Base-by-base conservation (phyloP, 148 eudicot species). In the Fallopia convolvulus region DNA sequence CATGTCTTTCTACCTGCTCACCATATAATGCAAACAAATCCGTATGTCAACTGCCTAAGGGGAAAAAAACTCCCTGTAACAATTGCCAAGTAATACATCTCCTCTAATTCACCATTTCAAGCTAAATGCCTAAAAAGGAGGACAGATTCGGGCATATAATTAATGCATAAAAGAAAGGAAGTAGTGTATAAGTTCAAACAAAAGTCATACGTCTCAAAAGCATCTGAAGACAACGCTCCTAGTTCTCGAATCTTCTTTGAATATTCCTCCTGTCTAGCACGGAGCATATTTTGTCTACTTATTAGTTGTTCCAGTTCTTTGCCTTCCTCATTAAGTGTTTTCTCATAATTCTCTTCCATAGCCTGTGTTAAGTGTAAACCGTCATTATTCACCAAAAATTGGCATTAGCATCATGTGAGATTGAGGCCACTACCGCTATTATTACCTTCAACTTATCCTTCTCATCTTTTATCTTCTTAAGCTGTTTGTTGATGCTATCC, bases 161-260 rank as follows among this genome's bases (percentile, higher is more conserved):
- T 23, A 58, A 21, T 23, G 10, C 65, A 52, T 23, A 21, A 61
- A 26, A 61, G 6, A 26, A 61, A 33, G 40, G 70, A 5, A 65
- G 40, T 32, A 36, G 20, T 33, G 15, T 68, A 13, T 8, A 68
- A 68, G 44, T 33, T 36, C 44, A 39, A 68, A 39, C 61, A 39
- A 3, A 33, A 68, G 5, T 18, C 80, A 70, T 93, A 96, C 99
- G 84, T 87, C 75, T 96, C 97, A 86, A 93, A 93, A 72, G 99
- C 97, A 83, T 96, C 99, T 41, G 99, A 90, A 12, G 99, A 88
- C 71, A 96, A 75, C 46, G 92, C 87, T 40, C 99, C 99, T 86
- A 96, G 78, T 80, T 93, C 99, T 79, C 98, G 90, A 82, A 93
- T 96, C 84, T 91, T 96, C 89, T 93, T 93, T 46, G 98, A 88